Base-by-base conservation (phyloP, 1,284 basidiomycete genomes). In the Cryptococcus sp. region DNA sequence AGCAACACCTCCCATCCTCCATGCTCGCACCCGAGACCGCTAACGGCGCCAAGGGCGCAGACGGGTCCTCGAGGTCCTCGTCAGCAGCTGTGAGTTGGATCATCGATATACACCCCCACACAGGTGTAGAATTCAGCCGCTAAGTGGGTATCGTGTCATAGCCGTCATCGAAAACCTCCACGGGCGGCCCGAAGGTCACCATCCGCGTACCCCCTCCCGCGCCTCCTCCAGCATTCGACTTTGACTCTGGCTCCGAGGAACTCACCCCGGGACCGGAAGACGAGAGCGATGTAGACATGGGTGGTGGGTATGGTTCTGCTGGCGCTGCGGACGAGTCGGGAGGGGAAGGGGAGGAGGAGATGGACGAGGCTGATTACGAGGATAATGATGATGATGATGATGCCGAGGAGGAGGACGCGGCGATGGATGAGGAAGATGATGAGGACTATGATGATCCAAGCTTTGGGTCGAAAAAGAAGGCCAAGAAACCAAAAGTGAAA, bases 391-490 rank as follows among this genome's bases (percentile, higher is more conserved):
- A 28, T 23, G 56, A 57, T 12, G 61, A 56, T 9, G 61, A 47
- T 24, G 53, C 52, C n/a, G 68, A 70, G 4, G 64, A 61, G 11
- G 64, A 68, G 2, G 69, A 70, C 15, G 67, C 68, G 21, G 65
- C 66, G 44, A 57, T 60, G 28, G 66, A 68, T 28, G 67, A 65
- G 5, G 64, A 62, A 23, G 53, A 66, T 50, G 62, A 66, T 21
- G 62, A 62, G 16, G 65, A 68, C 38, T 65, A 70, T 33, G 70
- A 72, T 40, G 72, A 72, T 52, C 67, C 67, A 11, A 65, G 63
- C 48, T 69, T 72, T 2, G 55, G 61, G n/a, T 70, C 64, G 54
- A 68, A 65, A 60, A 67, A 66, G 52, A 69, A 64, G 46, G 56
- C 54, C 3, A 54, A 55, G 16, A 52, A 57, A 47, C 45, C 56